Evolutionary conservation across 352 stramenopile genomes (phyloP).

Genomic region (Globisporangium emineosum): DNA sequence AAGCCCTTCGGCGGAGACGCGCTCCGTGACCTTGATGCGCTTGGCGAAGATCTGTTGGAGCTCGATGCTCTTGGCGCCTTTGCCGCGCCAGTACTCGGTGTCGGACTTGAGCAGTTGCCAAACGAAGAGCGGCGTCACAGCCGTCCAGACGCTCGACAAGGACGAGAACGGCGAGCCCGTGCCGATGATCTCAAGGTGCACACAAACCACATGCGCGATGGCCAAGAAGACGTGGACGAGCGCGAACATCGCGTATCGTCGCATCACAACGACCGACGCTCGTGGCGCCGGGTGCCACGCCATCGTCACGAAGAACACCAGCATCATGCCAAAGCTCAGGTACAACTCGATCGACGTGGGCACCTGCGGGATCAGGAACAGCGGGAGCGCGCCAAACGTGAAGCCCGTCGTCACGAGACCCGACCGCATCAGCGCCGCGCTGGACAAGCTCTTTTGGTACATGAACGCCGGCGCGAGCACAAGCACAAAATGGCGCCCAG

Average conservation of each 20-base stretch:
- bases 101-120: slow-evolving; percentile 57
- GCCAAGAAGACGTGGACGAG: slow-evolving; percentile 43
- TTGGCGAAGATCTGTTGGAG: slow-evolving; percentile 44
- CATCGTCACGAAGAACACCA: slow-evolving; percentile 6
- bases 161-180: slow-evolving; percentile 54
- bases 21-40: slow-evolving; percentile 39
- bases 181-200: slow-evolving; percentile 38
- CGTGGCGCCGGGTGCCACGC: slow-evolving; percentile 30
- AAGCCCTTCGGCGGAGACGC: slow-evolving; percentile 55
- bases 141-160: slow-evolving; percentile 43
- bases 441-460: slow-evolving; percentile 52
- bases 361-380: slow-evolving; percentile 6
- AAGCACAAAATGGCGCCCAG: slow-evolving; percentile 54
- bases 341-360: slow-evolving; percentile 11
- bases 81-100: slow-evolving; percentile 58
- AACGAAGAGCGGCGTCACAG: slow-evolving; percentile 46
- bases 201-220: slow-evolving; percentile 42
- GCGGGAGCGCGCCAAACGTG: slow-evolving; percentile 30
- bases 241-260: slow-evolving; percentile 43
- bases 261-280: slow-evolving; percentile 17
- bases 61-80: slow-evolving; percentile 35
- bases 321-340: slow-evolving; percentile 7
- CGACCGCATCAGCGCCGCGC: slow-evolving; percentile 26
- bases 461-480: slow-evolving; percentile 57
- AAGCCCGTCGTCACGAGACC: slow-evolving; percentile 24